A percentile compares a stretch with the other conserved stretches of the same genome.
Evolutionary conservation across 2,329 filamentous ascomycete genomes (phyloP).

Genomic region (Cryphonectria carpinicola): DNA sequence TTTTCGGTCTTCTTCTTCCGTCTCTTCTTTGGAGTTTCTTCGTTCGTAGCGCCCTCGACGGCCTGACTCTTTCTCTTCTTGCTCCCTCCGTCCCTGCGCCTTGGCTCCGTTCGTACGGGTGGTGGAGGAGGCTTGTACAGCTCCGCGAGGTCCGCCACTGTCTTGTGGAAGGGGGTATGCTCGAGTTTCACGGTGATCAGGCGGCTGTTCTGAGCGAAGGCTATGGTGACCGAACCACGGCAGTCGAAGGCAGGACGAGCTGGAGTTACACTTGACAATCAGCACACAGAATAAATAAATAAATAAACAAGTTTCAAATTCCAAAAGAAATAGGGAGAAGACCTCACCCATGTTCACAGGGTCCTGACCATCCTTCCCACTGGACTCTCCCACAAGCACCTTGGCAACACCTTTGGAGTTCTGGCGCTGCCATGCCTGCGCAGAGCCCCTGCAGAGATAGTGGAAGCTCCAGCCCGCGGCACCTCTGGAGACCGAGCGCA

Average conservation of each 20-base stretch:
- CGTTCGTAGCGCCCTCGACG: constrained; percentile 14
- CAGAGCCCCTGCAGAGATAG: constrained; percentile 58
- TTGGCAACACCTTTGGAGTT: constrained; percentile 46
- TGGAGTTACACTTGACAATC: constrained; percentile 34
- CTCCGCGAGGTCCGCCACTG: constrained; percentile 54
- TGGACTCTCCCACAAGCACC: constrained; percentile 53
- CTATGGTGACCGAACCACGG: constrained; percentile 53
- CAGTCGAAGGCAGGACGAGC: constrained; percentile 64
- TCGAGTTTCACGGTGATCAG: constrained; percentile 58
- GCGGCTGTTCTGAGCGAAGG: constrained; percentile 52
- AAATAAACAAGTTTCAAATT: background rate
- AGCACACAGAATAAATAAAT: background rate
- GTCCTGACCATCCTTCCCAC: constrained; percentile 50
- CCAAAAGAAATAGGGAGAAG: background rate
- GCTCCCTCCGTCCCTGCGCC: constrained; percentile 35
- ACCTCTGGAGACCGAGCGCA: constrained; percentile 48
- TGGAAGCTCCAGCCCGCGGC: constrained; percentile 57
- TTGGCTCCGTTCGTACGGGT: constrained; percentile 33
- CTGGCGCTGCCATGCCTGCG: constrained; percentile 54
- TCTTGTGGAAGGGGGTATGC: constrained; percentile 61
- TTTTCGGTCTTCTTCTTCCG: constrained; percentile 36
- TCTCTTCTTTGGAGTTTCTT: constrained; percentile 34
- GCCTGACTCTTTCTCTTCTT: constrained; percentile 33
- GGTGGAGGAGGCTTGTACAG: constrained; percentile 51
- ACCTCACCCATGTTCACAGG: constrained; percentile 47